Base-by-base conservation (phyloP, 495 filamentous ascomycete species). In the Penicillium maclennaniae region DNA sequence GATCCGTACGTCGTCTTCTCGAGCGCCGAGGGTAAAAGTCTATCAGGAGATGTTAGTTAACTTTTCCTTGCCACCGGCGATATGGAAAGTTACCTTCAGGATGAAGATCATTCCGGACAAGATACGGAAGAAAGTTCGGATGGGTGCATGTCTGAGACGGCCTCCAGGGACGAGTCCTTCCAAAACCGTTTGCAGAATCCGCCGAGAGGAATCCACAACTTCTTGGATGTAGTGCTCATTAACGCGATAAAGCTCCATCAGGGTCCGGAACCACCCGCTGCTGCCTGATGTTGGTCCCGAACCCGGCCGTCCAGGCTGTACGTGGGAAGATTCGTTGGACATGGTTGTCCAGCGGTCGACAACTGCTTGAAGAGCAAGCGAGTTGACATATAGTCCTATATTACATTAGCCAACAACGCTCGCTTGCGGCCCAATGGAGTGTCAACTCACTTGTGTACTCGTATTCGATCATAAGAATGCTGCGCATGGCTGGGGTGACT, bases 71-170 rank as follows among this genome's bases (percentile, higher is more conserved):
- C 8, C 21, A 17, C 0, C 27, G 14, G n/a, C n/a, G 5, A 41
- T 16, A 20, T 15, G 9, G 17, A 51, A 34, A 55, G 58, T 38
- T 69, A 79, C 78, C 62, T 90, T 90, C 40, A 98, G 83, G 39
- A 97, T 79, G 67, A 98, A 96, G 79, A 97, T 96, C 61, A 92
- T 91, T 20, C 89, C 92, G 49, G 87, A 91, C 58, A 97, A 82
- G 63, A 98, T 95, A 43, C 93, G 85, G 75, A 97, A 95, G 62
- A 91, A 95, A 0, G 95, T 96, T 40, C 93, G 79, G 19, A 97
- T 92, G 0, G 93, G 92, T 0, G 89, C 90, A 62, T 97, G 92
- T 63, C 89, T 90, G 21, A 98, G 84, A 56, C 90, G 91, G 43
- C 88, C 89, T 3, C 81, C 82, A 0, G 92, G 91, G 16, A 89